Evolutionary conservation across 768 basidiomycete genomes (phyloP).

Genomic region (Phallus indusiatus): DNA sequence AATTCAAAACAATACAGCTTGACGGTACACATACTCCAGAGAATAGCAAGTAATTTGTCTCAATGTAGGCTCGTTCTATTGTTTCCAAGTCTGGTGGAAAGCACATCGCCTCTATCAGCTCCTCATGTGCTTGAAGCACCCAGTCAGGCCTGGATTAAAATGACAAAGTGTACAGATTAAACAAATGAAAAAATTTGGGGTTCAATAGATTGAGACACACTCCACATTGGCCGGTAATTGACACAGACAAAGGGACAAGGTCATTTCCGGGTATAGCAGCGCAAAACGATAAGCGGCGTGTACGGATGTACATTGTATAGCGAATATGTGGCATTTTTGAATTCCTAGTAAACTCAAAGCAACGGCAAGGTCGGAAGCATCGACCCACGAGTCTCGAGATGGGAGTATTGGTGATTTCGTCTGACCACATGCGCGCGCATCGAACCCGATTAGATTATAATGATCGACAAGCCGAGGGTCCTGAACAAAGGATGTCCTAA

Average conservation of each 20-base stretch:
- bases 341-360: not conserved
- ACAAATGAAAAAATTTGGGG: too few relatives aligned
- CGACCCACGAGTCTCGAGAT: not conserved
- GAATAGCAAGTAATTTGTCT: too few relatives aligned
- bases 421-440: not conserved
- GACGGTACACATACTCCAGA: too few relatives aligned
- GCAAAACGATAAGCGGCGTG: not conserved
- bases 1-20: too few relatives aligned
- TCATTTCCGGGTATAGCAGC: not conserved
- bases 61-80: not conserved
- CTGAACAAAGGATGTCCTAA: not conserved
- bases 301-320: not conserved
- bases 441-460: not conserved
- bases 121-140: not conserved
- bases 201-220: too few relatives aligned
- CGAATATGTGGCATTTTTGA: not conserved
- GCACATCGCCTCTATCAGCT: not conserved
- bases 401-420: not conserved
- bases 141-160: too few relatives aligned
- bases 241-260: not conserved
- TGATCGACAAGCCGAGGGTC: not conserved
- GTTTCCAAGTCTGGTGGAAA: not conserved
- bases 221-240: too few relatives aligned
- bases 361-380: slow-evolving; percentile 3
- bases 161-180: too few relatives aligned